Base-by-base conservation (phyloP, 345 rosid genomes). In the Euphorbia pulcherrima region DNA sequence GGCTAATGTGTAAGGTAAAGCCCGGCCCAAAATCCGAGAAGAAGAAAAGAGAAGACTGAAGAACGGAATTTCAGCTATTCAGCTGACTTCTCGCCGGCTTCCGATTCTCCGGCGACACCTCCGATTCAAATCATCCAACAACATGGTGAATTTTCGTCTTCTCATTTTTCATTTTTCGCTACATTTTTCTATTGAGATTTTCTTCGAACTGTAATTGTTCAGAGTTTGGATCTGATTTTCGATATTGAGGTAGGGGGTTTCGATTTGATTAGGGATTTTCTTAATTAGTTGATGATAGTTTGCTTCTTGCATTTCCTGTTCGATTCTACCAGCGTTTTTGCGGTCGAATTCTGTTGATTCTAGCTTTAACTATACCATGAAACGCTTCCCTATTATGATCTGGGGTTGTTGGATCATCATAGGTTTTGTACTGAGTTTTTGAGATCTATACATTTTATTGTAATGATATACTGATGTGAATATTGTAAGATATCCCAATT, bases 171-270 rank as follows among this genome's bases (percentile, higher is more conserved):
- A 21, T 13, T 28, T 27, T 14, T 4, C 8, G 12, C 8, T 55
- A 11, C 14, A 20, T 77, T 75, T 72, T 60, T 86, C 40, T 80
- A 81, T 40, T 26, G 65, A 54, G 41, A 4, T 60, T 16, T 60
- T 35, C 29, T 33, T 2, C 18, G 20, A 60, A 60, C n/a, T 56
- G 35, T 14, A 1, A 35, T 33, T 8, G 13, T 30, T 59, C 35
- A 8, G 63, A 11, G 16, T 59, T 60, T 35, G 48, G 64, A 60
- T 60, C 64, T 10, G 44, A 35, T 37, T 9, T n/a, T 60, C 40
- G 1, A 14, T 27, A 27, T 27, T 9, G 37, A 12, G 7, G 12
- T 56, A 0, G 8, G n/a, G n/a, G 30, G 7, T 2, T 35, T 1
- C 33, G 62, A 59, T 29, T 41, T n/a, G 24, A 17, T 53, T 53